phyloP scores from a whole-genome alignment of 108 stramenopile species.

The Cyclotella cryptica region DNA sequence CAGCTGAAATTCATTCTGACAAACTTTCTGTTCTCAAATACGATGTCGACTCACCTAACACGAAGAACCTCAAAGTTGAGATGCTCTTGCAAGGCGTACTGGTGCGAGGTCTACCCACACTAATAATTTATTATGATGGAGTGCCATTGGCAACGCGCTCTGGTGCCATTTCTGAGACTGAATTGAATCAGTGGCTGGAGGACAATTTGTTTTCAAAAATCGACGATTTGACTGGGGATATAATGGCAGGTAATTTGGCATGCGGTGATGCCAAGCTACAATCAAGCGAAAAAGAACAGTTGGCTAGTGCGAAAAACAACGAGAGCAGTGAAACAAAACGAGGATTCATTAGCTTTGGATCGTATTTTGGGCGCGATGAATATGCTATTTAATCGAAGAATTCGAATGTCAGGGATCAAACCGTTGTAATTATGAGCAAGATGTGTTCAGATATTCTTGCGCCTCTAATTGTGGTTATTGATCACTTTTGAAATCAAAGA shows the following conservation, averaged over 20 bases:
- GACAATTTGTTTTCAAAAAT: conserved; percentile 41
- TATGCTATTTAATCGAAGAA: conserved; percentile 30
- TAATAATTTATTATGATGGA: conserved; percentile 58
- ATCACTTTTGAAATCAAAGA: too few species aligned
- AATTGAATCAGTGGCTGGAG: conserved; percentile 60
- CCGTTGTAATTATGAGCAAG: background rate
- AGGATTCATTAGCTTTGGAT: conserved; percentile 38
- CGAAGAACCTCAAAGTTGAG: conserved; percentile 64
- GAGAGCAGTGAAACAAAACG: conserved; percentile 22
- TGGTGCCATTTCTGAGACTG: conserved; percentile 54
- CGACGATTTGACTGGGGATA: background rate
- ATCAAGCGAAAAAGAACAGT: background rate
- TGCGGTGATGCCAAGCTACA: background rate
- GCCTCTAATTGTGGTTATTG: too few species aligned
- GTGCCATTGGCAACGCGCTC: conserved; percentile 50
- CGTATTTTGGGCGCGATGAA: conserved; percentile 41
- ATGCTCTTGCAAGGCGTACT: conserved; percentile 64
- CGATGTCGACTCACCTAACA: conserved; percentile 61
- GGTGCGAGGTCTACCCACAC: conserved; percentile 62
- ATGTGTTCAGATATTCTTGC: too few species aligned
- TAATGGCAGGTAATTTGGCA: background rate
- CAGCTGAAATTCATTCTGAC: conserved; percentile 48
- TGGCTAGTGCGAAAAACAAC: background rate
- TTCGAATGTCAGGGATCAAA: background rate
- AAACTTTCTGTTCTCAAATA: conserved; percentile 60